phyloP scores from a whole-genome alignment of 1,284 basidiomycete genomes.

The Pyrrhoderma lamaoense region DNA sequence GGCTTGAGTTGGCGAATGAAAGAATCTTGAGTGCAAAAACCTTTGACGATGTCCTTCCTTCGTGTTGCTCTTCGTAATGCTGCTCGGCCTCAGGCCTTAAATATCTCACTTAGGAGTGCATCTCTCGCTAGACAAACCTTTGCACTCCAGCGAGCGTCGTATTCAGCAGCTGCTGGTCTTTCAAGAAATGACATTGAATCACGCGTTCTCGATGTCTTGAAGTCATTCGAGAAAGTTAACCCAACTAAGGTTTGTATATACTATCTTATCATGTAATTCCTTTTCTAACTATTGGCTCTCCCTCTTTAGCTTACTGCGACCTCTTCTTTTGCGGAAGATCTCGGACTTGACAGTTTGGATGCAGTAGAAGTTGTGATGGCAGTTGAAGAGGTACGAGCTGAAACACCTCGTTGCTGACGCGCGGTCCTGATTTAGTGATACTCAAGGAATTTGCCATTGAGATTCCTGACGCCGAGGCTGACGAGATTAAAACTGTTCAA shows the following conservation, averaged over 20 bases:
- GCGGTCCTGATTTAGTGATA: conserved; percentile 7
- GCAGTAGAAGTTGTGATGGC: conserved; percentile 99
- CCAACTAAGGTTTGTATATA: conserved; percentile 59
- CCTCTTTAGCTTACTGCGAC: conserved; percentile 59
- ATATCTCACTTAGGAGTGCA: conserved; percentile 2
- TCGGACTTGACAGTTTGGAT: conserved; percentile 95
- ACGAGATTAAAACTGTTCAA: conserved; percentile 90
- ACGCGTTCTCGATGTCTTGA: conserved; percentile 84
- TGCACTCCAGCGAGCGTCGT: conserved; percentile 44
- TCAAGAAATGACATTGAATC: conserved; percentile 71
- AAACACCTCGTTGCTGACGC: neutral
- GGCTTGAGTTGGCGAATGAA: too few relatives aligned
- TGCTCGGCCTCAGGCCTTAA: conserved; percentile 19
- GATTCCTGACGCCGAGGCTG: conserved; percentile 98
- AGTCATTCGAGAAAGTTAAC: conserved; percentile 95
- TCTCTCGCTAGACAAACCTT: conserved; percentile 23
- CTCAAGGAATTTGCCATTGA: conserved; percentile 79
- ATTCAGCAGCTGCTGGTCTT: conserved; percentile 72
- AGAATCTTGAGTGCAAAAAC: neutral
- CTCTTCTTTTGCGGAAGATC: conserved; percentile 80
- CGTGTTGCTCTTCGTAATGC: conserved; percentile 34
- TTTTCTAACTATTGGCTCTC: neutral
- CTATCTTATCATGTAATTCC: conserved; percentile 1
- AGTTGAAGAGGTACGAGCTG: conserved; percentile 83
- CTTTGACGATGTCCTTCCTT: conserved; percentile 34